Base-by-base conservation (phyloP, 192 early-diverging fungal genomes). In the Blastocladiella britannica region DNA sequence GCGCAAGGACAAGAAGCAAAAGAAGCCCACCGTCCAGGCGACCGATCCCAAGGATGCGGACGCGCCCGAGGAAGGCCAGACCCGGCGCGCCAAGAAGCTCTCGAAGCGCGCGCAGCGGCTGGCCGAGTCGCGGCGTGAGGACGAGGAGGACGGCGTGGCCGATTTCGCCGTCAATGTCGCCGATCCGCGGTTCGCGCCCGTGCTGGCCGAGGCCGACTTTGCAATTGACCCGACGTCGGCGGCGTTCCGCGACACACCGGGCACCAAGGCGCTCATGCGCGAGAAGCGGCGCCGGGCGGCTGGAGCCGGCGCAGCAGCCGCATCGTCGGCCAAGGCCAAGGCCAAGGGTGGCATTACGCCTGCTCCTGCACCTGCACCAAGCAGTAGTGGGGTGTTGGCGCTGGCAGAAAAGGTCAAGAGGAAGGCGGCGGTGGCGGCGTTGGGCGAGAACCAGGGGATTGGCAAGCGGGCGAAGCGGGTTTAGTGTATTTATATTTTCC, bases 191-290 rank as follows among this genome's bases (percentile, higher is more conserved):
- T 97, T 97, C 63, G 65, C 75, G 22, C 80, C 84, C 0, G 30
- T 92, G 64, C 73, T 81, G 29, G 82, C 88, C 4, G 82, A 79
- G 8, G 82, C 89, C 66, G 81, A 86, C 56, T 93, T 93, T 69
- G 89, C 89, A 26, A 87, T 97, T 52, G 93, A 97, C 64, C 89
- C 91, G 20, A 91, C 88, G 31, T 93, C 89, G 70, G 86, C 93
- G 55, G 80, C 85, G 71, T 87, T 47, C 37, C 12, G n/a, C 15
- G n/a, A 47, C 9, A 47, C 37, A 4, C 37, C 37, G 15, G 37
- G 37, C 15, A 47, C n/a, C 15, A 9, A 47, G 37, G n/a, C 12
- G 15, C 12, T 47, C 15, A 9, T 47, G 15, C n/a, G 15, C 15
- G 37, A 47, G 37, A 47, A 47, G 15, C 37, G 37, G 15, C 12